phyloP scores from a whole-genome alignment of 495 filamentous ascomycete genomes.

The Penicillium samsonianum region DNA sequence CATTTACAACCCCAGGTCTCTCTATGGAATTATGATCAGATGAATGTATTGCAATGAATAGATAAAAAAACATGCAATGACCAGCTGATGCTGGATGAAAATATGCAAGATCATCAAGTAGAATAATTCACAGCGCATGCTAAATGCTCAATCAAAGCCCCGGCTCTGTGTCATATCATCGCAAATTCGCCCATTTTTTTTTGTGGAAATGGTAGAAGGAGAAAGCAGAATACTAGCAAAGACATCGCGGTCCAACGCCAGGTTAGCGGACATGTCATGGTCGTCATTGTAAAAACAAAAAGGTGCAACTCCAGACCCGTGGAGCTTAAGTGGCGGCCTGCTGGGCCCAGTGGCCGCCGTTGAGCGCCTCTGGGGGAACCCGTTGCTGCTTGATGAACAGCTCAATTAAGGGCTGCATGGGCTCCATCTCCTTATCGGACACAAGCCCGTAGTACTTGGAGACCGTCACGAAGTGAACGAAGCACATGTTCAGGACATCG shows the following conservation, averaged over 20 bases:
- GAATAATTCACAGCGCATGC: constrained; percentile 47
- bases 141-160: constrained; percentile 45
- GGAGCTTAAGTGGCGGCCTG: constrained; percentile 41
- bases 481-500: constrained; percentile 91
- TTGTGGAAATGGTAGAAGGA: constrained; percentile 21
- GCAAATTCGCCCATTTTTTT: constrained; percentile 23
- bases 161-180: constrained; percentile 32
- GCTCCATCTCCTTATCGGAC: constrained; percentile 81
- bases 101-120: constrained; percentile 36
- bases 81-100: constrained; percentile 17
- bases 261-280: constrained; percentile 40
- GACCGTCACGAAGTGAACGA: constrained; percentile 88
- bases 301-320: constrained; percentile 18
- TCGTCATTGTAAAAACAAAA: constrained; percentile 27
- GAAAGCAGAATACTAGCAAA: constrained; percentile 25
- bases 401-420: constrained; percentile 90
- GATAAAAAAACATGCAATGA: constrained; percentile 20
- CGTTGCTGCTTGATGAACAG: constrained; percentile 83
- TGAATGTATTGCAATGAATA: constrained; percentile 12
- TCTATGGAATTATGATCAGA: constrained; percentile 6
- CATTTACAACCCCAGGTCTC: neutral
- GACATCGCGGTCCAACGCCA: constrained; percentile 40
- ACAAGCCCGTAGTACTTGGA: constrained; percentile 82
- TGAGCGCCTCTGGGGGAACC: constrained; percentile 67
- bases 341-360: constrained; percentile 51